Conservation (phyloP, 2,329 filamentous ascomycete species). For the Cytospora piceae region DNA sequence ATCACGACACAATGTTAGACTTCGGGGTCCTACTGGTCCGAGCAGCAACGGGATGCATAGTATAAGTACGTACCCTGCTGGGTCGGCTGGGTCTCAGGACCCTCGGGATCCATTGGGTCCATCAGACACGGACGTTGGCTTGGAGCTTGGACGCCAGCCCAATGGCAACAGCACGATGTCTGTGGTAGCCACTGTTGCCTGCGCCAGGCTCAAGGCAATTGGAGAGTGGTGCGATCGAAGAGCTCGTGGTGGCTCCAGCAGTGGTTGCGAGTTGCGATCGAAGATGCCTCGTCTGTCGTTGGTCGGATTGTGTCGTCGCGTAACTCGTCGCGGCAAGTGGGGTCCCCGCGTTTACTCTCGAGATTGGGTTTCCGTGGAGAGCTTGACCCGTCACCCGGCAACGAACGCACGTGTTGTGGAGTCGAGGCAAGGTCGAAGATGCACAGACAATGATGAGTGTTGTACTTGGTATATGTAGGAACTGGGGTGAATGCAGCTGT, state of each 20-base stretch:
- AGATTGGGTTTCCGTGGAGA: conserved; percentile 15
- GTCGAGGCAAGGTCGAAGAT: neutral
- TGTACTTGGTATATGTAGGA: neutral
- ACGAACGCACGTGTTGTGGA: conserved; percentile 21
- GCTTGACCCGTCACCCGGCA: conserved; percentile 16
- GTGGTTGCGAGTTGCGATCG: conserved; percentile 2
- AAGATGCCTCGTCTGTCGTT: conserved; percentile 1
- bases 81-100: conserved; percentile 26
- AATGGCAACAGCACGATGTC: conserved; percentile 19
- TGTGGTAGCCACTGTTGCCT: conserved; percentile 13
- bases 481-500: conserved; percentile 8
- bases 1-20: conserved; percentile 26
- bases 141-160: conserved; percentile 20
- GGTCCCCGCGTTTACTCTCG: conserved; percentile 19
- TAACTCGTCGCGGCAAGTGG: conserved; percentile 14
- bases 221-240: conserved; percentile 2
- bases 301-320: conserved; percentile 11
- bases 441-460: neutral
- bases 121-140: conserved; percentile 14
- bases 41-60: neutral
- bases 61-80: conserved; percentile 29
- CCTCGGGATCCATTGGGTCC: conserved; percentile 29
- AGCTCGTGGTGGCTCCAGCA: neutral
- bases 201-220: conserved; percentile 10
- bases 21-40: conserved; percentile 13